These are phyloP conservation scores for Oryza punctata DNA, from an alignment of 176 grass and related monocot genomes.

Conservation along the genomic window DNA sequence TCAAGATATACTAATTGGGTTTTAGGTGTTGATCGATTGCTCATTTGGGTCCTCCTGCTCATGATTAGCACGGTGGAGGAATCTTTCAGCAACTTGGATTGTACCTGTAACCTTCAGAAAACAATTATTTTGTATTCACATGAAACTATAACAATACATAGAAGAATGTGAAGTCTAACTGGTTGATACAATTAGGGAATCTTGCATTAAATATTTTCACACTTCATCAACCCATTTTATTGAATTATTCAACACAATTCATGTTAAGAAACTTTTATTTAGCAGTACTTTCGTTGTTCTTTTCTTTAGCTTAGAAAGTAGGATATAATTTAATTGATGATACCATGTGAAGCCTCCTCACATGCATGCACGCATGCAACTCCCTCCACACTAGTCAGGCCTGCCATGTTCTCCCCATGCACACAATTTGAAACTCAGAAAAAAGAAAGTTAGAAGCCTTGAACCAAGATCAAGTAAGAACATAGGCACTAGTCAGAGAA, in stretches of 20 bases:
- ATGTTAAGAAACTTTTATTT: not conserved
- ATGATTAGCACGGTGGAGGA: constrained; percentile 49
- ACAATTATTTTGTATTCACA: constrained; percentile 32
- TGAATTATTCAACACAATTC: constrained; percentile 11
- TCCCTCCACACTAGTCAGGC: constrained; percentile 9
- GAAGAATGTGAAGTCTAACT: not conserved
- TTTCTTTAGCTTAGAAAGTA: constrained; percentile 20
- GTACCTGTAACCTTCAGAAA: constrained; percentile 37
- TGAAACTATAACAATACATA: constrained; percentile 15
- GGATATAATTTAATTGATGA: constrained; percentile 5
- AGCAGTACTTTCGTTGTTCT: not conserved
- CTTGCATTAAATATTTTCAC: not conserved
- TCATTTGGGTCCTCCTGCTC: constrained; percentile 26
- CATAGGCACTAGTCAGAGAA: constrained; percentile 3
- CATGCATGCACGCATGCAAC: constrained; percentile 26
- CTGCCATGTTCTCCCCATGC: constrained; percentile 49
- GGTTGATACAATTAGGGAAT: constrained; percentile 18
- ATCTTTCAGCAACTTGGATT: constrained; percentile 44
- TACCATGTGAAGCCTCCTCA: constrained; percentile 42
- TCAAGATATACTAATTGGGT: constrained; percentile 37
- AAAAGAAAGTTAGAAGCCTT: not conserved
- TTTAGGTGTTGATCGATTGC: constrained; percentile 21
- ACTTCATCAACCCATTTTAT: constrained; percentile 15
- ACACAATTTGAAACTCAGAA: constrained; percentile 33
- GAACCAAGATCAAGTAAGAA: constrained; percentile 3